These are phyloP conservation scores for Cladorrhinum samala DNA, from an alignment of 495 filamentous ascomycete species.

Conservation along the genomic window DNA sequence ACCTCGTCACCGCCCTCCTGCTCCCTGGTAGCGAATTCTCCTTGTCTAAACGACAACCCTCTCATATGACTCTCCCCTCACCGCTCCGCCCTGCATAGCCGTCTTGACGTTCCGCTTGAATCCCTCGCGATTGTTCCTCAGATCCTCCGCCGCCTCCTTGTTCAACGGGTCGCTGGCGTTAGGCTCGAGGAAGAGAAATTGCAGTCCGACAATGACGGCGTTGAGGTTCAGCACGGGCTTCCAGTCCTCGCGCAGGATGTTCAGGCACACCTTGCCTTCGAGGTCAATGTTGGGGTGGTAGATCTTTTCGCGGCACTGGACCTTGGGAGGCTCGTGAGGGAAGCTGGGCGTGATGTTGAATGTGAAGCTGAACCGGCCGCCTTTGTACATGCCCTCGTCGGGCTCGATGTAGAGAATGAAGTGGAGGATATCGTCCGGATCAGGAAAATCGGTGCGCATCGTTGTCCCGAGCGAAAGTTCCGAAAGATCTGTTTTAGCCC, in stretches of 20 bases:
- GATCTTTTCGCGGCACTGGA: conserved; percentile 96
- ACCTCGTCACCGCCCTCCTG: not conserved
- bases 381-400: conserved; percentile 97
- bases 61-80: conserved; percentile 68
- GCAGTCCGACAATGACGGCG: conserved; percentile 91
- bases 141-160: conserved; percentile 93
- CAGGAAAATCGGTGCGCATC: conserved; percentile 88
- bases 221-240: conserved; percentile 96
- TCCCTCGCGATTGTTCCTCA: conserved; percentile 70
- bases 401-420: conserved; percentile 91
- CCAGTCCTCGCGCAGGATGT: conserved; percentile 97
- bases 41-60: conserved; percentile 48
- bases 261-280: conserved; percentile 95
- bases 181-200: conserved; percentile 97
- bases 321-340: conserved; percentile 96
- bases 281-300: conserved; percentile 99
- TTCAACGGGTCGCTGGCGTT: conserved; percentile 97
- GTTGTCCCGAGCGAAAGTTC: conserved; percentile 85
- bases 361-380: conserved; percentile 79
- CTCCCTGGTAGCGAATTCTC: not conserved
- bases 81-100: conserved; percentile 75
- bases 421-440: conserved; percentile 94
- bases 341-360: conserved; percentile 93
- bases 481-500: conserved; percentile 61
- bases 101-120: conserved; percentile 87